Base-by-base conservation (phyloP, 2,329 filamentous ascomycete genomes). In the Claviceps purpurea region DNA sequence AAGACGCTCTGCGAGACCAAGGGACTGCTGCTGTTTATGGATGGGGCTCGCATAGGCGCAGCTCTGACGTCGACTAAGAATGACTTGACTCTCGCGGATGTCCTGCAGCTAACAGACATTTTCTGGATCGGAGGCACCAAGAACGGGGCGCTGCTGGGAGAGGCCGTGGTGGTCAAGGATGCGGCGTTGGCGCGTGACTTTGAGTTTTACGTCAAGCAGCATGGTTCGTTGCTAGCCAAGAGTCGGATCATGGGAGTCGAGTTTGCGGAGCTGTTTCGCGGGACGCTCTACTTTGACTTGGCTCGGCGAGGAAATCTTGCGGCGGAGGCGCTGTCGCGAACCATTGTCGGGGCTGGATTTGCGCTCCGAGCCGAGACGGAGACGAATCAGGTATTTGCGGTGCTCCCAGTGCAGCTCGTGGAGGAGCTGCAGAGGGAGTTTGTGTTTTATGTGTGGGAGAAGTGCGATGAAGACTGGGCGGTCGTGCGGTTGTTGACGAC, bases 91-190 rank as follows among this genome's bases (percentile, higher is more conserved):
- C 62, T 74, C 5, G 56, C 57, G 0, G 74, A 77, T 50, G 60
- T 77, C 5, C 59, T 74, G 1, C 68, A 73, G 4, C 57, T 74
- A 42, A 73, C 71, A 0, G 74, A 77, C 51, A 73, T 77, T 20
- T 77, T 77, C 62, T 77, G 74, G 74, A 75, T 77, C 40, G 74
- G 74, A 3, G 74, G 74, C 0, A 77, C 74, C 4, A 77, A 77
- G 56, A 73, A 73, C 55, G 74, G 74, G 1, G 73, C 73, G 0
- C 57, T 77, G 3, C 64, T 77, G 3, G 74, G 74, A 1, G 74
- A 77, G 54, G 74, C 73, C 1, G 70, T 77, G 6, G 67, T 77
- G 0, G 70, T 76, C 26, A 73, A 73, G 49, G 63, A 72, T 30
- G 44, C 59, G 0, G 48, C 51, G 1, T 60, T 76, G 0, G 70